Base-by-base conservation (phyloP, 2,329 filamentous ascomycete species). In the Penicillium sp. region DNA sequence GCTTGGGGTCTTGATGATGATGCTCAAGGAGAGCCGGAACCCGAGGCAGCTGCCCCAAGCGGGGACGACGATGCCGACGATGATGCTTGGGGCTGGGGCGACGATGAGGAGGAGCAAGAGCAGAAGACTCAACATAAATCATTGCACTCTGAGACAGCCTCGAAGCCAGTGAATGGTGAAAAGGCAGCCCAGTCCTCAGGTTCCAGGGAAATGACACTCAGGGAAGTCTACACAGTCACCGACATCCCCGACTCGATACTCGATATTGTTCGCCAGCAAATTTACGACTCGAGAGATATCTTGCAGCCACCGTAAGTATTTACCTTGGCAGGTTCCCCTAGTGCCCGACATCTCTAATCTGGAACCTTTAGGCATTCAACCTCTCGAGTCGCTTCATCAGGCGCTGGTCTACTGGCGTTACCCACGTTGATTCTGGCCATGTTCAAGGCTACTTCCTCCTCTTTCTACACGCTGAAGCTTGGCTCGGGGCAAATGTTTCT, bases 1-100 rank as follows among this genome's bases (percentile, higher is more conserved):
- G 82, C 80, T 6, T 84, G 81, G 82, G 82, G 80, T 5, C 73
- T 83, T 31, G 80, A 83, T 56, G 78, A 80, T 12, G 78, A 79
- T 38, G 69, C 67, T 12, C 63, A 71, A 10, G 69, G 67, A 35
- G 63, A 67, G 37, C 35, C 64, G 6, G 64, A 70, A 35, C 61
- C 57, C 28, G 58, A 64, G 34, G 54, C 58, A 25, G 35, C 50
- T 41, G 45, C 55, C 42, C 37, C 52, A 11, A 54, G 64, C 7
- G 73, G 71, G 38, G 74, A 76, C 4, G 77, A 77, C 56, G 76
- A 76, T 54, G 71, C 67, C 54, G 71, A 67, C 7, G 80, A 79
- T 14, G 90, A 91, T 61, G 90, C 91, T 28, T 96, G 92, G 90
- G 92, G 90, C 3, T 96, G 92, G 91, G 90, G 87, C 22, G 92